Evolutionary conservation across 805 yeast genomes (phyloP).

Genomic region (Hanseniaspora singularis): DNA sequence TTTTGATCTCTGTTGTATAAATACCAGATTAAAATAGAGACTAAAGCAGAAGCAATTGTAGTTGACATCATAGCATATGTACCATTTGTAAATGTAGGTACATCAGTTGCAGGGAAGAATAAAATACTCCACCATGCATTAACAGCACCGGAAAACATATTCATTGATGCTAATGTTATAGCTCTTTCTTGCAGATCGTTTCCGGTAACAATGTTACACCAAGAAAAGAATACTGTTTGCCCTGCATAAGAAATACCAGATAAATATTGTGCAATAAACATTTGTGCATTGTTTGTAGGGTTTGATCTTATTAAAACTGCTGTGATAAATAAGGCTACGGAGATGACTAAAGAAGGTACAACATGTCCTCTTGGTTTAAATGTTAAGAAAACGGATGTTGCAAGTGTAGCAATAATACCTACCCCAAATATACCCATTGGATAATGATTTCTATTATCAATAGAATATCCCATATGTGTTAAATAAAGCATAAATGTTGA

Average conservation of each 20-base stretch:
- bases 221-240: constrained; percentile 48
- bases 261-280: constrained; percentile 45
- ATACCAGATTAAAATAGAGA: constrained; percentile 33
- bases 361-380: constrained; percentile 36
- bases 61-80: constrained; percentile 49
- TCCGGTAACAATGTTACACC: constrained; percentile 51
- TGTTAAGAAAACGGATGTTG: constrained; percentile 36
- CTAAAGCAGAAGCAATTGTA: constrained; percentile 32
- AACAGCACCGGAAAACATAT: constrained; percentile 50
- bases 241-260: constrained; percentile 48
- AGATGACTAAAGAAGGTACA: constrained; percentile 38
- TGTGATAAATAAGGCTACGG: constrained; percentile 34
- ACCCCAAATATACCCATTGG: constrained; percentile 47
- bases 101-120: constrained; percentile 41
- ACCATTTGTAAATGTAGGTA: constrained; percentile 41
- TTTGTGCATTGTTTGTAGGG: constrained; percentile 31
- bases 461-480: constrained; percentile 32
- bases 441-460: constrained; percentile 37
- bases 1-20: constrained; percentile 33
- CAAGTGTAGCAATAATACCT: constrained; percentile 37
- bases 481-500: constrained; percentile 40
- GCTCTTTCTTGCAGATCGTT: constrained; percentile 55
- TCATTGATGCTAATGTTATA: constrained; percentile 52
- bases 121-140: constrained; percentile 55
- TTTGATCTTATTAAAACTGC: constrained; percentile 36